Percentiles rank a stretch among this genome's conserved stretches.
phyloP scores from a whole-genome alignment of 139 green algal species.

The Spirogloea muscicola region DNA sequence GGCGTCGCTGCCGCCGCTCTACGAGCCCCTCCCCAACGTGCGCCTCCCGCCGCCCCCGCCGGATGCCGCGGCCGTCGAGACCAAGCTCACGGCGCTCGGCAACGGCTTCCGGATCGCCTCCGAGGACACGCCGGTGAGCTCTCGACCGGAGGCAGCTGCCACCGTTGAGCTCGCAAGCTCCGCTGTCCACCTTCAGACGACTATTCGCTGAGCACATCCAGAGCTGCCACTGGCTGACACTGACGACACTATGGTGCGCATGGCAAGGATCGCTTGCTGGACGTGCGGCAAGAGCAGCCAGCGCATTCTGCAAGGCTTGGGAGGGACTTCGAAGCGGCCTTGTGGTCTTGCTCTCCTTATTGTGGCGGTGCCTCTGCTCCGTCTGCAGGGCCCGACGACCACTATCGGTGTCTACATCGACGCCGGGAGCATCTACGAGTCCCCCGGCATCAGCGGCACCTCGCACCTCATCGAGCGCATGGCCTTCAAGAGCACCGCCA shows the following conservation, averaged over 20 bases:
- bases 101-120: slow-evolving; percentile 84
- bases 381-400: slow-evolving; percentile 75
- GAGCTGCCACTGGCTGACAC: no score
- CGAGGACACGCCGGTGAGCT: slow-evolving; percentile 75
- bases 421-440: slow-evolving; percentile 61
- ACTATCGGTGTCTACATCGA: slow-evolving; percentile 89
- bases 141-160: no score
- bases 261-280: no score
- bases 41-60: slow-evolving; percentile 20
- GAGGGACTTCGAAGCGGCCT: no score
- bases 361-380: no score
- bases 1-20: slow-evolving; percentile 57
- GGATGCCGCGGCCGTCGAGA: slow-evolving; percentile 53
- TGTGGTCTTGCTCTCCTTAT: no score
- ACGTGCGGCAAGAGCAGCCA: no score
- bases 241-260: no score
- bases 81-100: slow-evolving; percentile 71
- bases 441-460: slow-evolving; percentile 51
- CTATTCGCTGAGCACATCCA: no score
- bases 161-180: no score
- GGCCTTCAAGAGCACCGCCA: slow-evolving; percentile 82
- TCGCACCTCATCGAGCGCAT: slow-evolving; percentile 89
- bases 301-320: no score
- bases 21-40: slow-evolving; percentile 68
- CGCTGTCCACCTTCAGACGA: no score